A percentile compares a stretch with the other conserved stretches of the same genome.
Evolutionary conservation across 1,139 yeast genomes (phyloP).

Genomic region (Torulaspora pretoriensis): DNA sequence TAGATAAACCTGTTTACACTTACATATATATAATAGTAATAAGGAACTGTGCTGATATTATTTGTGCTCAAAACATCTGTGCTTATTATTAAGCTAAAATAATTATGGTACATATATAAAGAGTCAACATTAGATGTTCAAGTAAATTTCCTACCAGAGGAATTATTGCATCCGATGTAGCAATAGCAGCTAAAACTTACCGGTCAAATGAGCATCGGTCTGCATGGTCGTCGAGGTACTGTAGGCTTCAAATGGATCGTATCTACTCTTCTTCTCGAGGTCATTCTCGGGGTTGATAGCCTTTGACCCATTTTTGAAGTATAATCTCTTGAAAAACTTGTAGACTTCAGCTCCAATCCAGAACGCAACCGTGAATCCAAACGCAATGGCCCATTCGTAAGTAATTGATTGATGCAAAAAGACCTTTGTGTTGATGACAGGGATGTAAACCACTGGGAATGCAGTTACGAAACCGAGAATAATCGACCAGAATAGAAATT

Average conservation of each 20-base stretch:
- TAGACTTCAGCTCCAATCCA: conserved; percentile 59
- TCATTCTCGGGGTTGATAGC: conserved; percentile 61
- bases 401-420: conserved; percentile 71
- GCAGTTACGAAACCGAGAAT: conserved; percentile 65
- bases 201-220: conserved; percentile 19
- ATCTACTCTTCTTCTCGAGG: conserved; percentile 46
- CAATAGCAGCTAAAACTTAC: conserved; percentile 2
- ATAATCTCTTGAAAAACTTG: conserved; percentile 63
- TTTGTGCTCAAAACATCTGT: not conserved
- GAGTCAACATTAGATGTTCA: no score
- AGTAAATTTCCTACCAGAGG: no score
- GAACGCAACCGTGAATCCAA: conserved; percentile 60
- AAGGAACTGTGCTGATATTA: conserved; percentile 1
- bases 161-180: not conserved
- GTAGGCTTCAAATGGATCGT: conserved; percentile 61
- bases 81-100: not conserved
- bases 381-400: conserved; percentile 80
- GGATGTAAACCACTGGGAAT: conserved; percentile 83
- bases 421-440: conserved; percentile 75
- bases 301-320: conserved; percentile 42
- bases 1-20: not conserved
- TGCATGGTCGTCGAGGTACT: conserved; percentile 32
- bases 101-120: not conserved
- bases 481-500: conserved; percentile 81
- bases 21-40: not conserved